phyloP scores from a whole-genome alignment of 2,329 filamentous ascomycete genomes.

The Sporothrix variecibatus region DNA sequence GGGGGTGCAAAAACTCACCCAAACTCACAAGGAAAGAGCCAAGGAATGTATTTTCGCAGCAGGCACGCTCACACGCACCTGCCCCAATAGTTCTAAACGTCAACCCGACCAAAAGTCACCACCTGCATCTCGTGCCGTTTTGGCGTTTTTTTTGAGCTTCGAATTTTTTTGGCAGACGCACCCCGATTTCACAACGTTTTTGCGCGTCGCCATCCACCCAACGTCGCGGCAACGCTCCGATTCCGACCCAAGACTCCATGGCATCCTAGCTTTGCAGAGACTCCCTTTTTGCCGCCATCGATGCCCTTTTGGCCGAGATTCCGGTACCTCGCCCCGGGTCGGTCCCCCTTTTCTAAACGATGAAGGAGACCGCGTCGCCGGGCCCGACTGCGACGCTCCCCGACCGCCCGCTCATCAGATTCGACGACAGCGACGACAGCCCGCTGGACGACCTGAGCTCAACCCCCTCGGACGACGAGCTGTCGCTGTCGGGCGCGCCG shows the following conservation, averaged over 20 bases:
- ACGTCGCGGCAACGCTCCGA: constrained; percentile 59
- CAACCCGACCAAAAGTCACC: background rate
- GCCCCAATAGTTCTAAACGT: background rate
- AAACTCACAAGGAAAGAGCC: background rate
- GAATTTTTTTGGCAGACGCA: constrained; percentile 55
- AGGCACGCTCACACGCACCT: background rate
- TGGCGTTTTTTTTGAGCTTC: constrained; percentile 40
- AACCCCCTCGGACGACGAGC: constrained; percentile 14
- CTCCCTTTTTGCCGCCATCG: constrained; percentile 56
- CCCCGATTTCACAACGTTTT: constrained; percentile 46
- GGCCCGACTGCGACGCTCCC: constrained; percentile 44
- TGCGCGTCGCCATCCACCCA: constrained; percentile 49
- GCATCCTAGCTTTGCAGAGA: constrained; percentile 54
- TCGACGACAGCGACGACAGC: constrained; percentile 21
- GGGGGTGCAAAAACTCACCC: background rate
- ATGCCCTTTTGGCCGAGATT: constrained; percentile 60
- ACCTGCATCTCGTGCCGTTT: constrained; percentile 23
- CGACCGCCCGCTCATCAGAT: constrained; percentile 35
- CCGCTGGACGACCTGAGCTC: constrained; percentile 22
- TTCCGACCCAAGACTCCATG: constrained; percentile 48
- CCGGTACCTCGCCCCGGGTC: constrained; percentile 50
- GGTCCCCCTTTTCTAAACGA: constrained; percentile 48
- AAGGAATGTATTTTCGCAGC: constrained; percentile 10
- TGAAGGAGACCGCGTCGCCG: constrained; percentile 63
- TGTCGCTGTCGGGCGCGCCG: constrained; percentile 22